A percentile compares a stretch with the other conserved stretches of the same genome.
phyloP scores from a whole-genome alignment of 495 filamentous ascomycete genomes.

The Xylaria grammica region DNA sequence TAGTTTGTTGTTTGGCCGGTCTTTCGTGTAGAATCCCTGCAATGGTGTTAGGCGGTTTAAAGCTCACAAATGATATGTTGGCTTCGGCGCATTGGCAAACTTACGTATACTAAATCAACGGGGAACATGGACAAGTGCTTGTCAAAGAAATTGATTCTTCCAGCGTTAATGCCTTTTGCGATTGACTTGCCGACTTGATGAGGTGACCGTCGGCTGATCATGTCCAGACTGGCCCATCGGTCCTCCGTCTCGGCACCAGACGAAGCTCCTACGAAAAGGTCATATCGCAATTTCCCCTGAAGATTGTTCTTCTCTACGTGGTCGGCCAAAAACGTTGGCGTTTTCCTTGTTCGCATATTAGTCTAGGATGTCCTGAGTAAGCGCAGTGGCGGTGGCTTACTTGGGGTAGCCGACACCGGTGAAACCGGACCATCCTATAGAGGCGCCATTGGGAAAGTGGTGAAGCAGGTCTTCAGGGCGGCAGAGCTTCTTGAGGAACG shows the following conservation, averaged over 20 bases:
- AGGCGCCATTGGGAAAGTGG: constrained; percentile 80
- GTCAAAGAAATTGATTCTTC: constrained; percentile 90
- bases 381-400: constrained; percentile 51
- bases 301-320: constrained; percentile 89
- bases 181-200: constrained; percentile 94
- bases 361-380: neutral
- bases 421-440: constrained; percentile 90
- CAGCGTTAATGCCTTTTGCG: constrained; percentile 87
- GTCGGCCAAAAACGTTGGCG: constrained; percentile 83
- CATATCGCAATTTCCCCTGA: constrained; percentile 83
- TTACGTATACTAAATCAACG: constrained; percentile 79
- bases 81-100: constrained; percentile 30
- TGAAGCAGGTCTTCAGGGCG: constrained; percentile 79
- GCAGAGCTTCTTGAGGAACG: constrained; percentile 79
- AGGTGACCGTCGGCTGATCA: constrained; percentile 85
- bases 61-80: neutral
- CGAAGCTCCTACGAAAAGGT: constrained; percentile 86
- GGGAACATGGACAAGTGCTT: constrained; percentile 95
- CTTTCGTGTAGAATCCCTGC: constrained; percentile 79
- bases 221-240: constrained; percentile 82
- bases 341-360: constrained; percentile 61
- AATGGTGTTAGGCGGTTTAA: neutral
- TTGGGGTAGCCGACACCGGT: constrained; percentile 92
- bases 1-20: constrained; percentile 72
- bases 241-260: constrained; percentile 92